Percentiles rank a stretch among this genome's conserved stretches.
Conservation (phyloP, 1,139 yeast species). For the Debaryomyces robertsiae region DNA sequence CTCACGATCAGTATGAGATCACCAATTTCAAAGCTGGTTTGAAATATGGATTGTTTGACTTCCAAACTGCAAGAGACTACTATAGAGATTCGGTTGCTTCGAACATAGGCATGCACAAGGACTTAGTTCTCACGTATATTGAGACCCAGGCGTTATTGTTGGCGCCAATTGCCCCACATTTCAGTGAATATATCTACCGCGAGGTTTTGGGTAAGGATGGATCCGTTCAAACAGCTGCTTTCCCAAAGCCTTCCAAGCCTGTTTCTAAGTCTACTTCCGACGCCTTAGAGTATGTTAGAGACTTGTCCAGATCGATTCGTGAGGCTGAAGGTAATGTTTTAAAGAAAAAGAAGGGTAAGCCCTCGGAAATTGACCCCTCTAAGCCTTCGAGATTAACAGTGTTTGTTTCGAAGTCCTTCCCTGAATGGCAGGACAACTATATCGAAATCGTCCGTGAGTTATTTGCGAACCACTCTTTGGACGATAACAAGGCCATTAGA, state of each 20-base stretch:
- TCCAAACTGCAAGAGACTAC: constrained; percentile 93
- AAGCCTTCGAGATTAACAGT: constrained; percentile 74
- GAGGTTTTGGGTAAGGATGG: constrained; percentile 67
- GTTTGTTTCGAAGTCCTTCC: constrained; percentile 80
- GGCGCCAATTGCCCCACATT: constrained; percentile 95
- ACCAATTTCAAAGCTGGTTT: constrained; percentile 89
- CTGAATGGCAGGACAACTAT: constrained; percentile 93
- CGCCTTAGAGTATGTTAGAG: constrained; percentile 77
- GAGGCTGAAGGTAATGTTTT: constrained; percentile 87
- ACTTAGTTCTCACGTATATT: constrained; percentile 77
- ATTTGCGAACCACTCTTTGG: constrained; percentile 62
- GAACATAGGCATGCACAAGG: constrained; percentile 75
- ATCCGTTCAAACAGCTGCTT: constrained; percentile 71
- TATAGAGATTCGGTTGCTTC: constrained; percentile 79
- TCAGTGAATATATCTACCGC: constrained; percentile 85
- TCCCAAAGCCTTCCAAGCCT: constrained; percentile 75
- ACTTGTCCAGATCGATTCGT: constrained; percentile 79
- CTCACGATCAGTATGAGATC: constrained; percentile 66
- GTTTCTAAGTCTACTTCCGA: constrained; percentile 63
- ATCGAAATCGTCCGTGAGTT: constrained; percentile 81
- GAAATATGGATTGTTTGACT: constrained; percentile 89
- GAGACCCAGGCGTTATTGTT: constrained; percentile 82
- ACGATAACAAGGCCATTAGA: constrained; percentile 63
- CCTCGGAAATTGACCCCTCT: constrained; percentile 69
- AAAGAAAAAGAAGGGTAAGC: constrained; percentile 87